Evolutionary conservation across 164 flowering plant genomes (phyloP).

Genomic region (Aristolochia contorta): DNA sequence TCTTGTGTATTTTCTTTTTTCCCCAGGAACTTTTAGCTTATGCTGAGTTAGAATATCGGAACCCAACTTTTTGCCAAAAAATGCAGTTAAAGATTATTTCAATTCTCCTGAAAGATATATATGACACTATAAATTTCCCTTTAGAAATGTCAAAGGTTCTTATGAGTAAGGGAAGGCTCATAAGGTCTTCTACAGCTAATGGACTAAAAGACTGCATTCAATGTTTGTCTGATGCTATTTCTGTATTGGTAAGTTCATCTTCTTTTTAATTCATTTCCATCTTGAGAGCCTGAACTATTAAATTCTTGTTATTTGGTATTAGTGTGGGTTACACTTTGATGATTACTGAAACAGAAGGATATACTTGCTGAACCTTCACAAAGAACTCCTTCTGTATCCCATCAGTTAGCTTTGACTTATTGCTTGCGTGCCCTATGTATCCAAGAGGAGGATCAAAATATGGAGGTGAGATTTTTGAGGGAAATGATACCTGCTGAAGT

Average conservation of each 20-base stretch:
- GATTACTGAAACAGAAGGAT: constrained; percentile 26
- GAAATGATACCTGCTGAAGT: neutral
- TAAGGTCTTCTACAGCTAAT: constrained; percentile 40
- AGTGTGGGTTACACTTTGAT: constrained; percentile 7
- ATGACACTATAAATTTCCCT: constrained; percentile 26
- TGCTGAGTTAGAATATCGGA: constrained; percentile 31
- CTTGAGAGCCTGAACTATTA: neutral
- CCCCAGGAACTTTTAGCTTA: constrained; percentile 71
- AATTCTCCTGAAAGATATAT: constrained; percentile 46
- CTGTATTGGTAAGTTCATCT: constrained; percentile 38
- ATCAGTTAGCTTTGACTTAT: constrained; percentile 59
- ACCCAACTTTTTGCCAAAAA: constrained; percentile 38
- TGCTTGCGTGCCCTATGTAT: constrained; percentile 59
- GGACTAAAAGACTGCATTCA: constrained; percentile 37
- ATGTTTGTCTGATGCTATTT: constrained; percentile 68
- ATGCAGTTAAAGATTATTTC: constrained; percentile 52
- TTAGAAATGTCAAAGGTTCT: constrained; percentile 45
- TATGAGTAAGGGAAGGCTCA: constrained; percentile 40
- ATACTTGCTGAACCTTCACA: constrained; percentile 7
- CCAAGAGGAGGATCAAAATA: constrained; percentile 57
- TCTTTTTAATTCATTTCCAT: neutral
- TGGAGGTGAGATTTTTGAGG: constrained; percentile 36
- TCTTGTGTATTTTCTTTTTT: constrained; percentile 4
- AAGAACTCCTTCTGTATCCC: constrained; percentile 14
- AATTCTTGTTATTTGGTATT: constrained; percentile 3